Conservation (phyloP, 164 flowering plant genomes). For the Liriodendron chinense region DNA sequence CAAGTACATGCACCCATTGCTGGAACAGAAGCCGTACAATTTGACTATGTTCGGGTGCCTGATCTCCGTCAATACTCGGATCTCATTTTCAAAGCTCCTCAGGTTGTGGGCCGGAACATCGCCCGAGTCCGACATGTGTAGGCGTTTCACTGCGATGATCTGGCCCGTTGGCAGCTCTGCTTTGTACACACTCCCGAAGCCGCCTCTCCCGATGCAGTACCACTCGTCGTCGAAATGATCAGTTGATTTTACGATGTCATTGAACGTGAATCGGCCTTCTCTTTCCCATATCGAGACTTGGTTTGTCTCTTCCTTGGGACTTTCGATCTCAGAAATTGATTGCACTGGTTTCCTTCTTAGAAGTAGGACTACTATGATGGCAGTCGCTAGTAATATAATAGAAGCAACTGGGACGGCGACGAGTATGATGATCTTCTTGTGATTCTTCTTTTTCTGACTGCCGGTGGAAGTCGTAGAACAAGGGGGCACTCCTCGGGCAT, state of each 20-base stretch:
- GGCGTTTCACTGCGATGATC: conserved; percentile 22
- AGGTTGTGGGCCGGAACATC: neutral
- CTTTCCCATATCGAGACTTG: conserved; percentile 18
- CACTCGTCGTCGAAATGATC: conserved; percentile 23
- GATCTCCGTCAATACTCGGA: conserved; percentile 18
- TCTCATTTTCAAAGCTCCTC: conserved; percentile 23
- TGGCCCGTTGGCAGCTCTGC: conserved; percentile 17
- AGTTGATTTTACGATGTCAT: conserved; percentile 21
- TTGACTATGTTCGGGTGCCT: conserved; percentile 39
- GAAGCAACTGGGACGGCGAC: neutral
- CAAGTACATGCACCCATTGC: conserved; percentile 20
- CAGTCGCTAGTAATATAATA: neutral
- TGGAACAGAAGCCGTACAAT: conserved; percentile 27
- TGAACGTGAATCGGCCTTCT: conserved; percentile 16
- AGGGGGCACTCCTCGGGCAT: conserved; percentile 8
- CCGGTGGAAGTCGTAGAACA: conserved; percentile 5
- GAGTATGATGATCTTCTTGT: conserved; percentile 13
- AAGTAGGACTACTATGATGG: neutral
- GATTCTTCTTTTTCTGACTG: conserved; percentile 6
- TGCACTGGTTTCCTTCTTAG: neutral
- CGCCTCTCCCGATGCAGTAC: conserved; percentile 27
- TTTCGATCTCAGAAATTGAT: neutral
- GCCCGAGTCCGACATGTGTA: conserved; percentile 11
- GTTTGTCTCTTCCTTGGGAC: neutral
- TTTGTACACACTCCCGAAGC: conserved; percentile 28